Evolutionary conservation across 441 rosid species (phyloP), one percentile per base, ranked within the genome.

Genomic region (Daphne laureola): DNA sequence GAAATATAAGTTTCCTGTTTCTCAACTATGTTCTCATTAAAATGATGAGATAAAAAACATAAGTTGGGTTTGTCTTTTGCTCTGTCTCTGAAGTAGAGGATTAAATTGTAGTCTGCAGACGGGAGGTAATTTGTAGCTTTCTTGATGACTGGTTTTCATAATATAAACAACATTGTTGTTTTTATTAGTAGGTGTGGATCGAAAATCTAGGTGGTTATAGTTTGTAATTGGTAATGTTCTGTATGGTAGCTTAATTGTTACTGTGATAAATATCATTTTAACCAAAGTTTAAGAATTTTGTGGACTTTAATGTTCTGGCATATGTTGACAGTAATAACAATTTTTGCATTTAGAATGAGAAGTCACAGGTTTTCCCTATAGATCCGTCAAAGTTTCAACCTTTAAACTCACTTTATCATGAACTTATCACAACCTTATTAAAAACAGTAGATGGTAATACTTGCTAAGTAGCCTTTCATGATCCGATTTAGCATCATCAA

Each of bases 401-500:
- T 23, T 36, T 17, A 25, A 36, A 35, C 17, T 17, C 40, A 62
- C 42, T 31, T 51, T 46, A 46, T 46, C 49, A 45, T 7, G 17
- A 14, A 43, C 4, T 14, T 14, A 25, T 3, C 9, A 44, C 17
- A 27, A 21, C 31, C 8, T 26, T 43, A 9, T 23, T 1, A 27
- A 35, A 43, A 47, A 44, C 49, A 17, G 2, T 14, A 47, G 15
- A 2, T 58, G 23, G 45, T 40, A 40, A 54, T 53, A 82, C 92
- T 89, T 79, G 63, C 68, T 67, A 15, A 65, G 68, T 66, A 84
- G 67, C 65, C 92, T 74, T 65, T 82, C 86, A 66, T 84, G 86
- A 76, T 82, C 92, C 56, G 92, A 78, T 72, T 78, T 69, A 46
- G 77, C 92, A 71, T 82, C 92, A 60, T 82, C 84, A 53, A 64